Evolutionary conservation across 306 rosid species (phyloP).

Genomic region (Castanea sativa): DNA sequence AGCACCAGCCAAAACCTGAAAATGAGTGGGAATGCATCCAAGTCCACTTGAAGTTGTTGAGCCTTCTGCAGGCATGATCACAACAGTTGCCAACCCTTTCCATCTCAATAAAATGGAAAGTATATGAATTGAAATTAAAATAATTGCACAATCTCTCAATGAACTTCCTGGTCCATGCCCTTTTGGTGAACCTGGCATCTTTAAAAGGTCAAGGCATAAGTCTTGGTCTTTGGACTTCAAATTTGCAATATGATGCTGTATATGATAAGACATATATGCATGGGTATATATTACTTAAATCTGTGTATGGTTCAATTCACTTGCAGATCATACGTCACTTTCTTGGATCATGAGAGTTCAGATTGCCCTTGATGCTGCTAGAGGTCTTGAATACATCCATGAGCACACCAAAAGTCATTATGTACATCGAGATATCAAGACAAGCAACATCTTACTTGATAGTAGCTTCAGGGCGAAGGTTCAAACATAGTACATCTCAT

Average conservation of each 20-base stretch:
- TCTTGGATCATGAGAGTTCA: slow-evolving; percentile 99
- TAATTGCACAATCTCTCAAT: neutral
- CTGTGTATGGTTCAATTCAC: slow-evolving; percentile 20
- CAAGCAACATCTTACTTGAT: slow-evolving; percentile 95
- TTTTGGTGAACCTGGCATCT: neutral
- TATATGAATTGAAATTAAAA: neutral
- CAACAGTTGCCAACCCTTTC: too few species aligned
- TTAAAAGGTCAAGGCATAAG: slow-evolving; percentile 8
- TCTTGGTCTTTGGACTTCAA: slow-evolving; percentile 6
- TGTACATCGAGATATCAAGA: slow-evolving; percentile 96
- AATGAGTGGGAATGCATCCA: neutral
- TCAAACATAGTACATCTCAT: neutral
- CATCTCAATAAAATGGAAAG: too few species aligned
- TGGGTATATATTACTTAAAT: slow-evolving; percentile 1
- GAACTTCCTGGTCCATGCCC: neutral
- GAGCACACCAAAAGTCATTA: slow-evolving; percentile 95
- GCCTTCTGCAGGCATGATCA: neutral
- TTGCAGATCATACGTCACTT: slow-evolving; percentile 79
- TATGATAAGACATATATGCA: slow-evolving; percentile 11
- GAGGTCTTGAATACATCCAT: slow-evolving; percentile 98
- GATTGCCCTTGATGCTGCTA: slow-evolving; percentile 86
- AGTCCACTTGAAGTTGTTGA: neutral
- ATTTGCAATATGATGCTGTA: slow-evolving; percentile 2
- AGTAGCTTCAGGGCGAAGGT: slow-evolving; percentile 91
- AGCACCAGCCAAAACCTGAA: neutral